Evolutionary conservation across 2,329 filamentous ascomycete species (phyloP).

Genomic region (Pestalotiopsis sp.): DNA sequence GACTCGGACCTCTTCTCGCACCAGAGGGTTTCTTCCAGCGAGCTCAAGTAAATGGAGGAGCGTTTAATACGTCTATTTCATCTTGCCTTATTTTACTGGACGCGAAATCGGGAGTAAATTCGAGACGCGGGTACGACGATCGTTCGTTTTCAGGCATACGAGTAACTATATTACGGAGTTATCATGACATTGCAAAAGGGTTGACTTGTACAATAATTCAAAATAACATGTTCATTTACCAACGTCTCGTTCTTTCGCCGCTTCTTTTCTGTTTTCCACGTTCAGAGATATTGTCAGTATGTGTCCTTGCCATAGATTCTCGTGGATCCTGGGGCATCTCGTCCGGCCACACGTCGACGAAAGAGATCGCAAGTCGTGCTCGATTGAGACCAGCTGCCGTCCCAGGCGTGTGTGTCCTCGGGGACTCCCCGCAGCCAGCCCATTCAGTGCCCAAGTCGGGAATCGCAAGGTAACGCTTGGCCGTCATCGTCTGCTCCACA

Average conservation of each 20-base stretch:
- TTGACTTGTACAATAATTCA: no score
- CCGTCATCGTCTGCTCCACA: not conserved
- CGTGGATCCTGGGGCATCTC: not conserved
- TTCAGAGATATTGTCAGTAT: not conserved
- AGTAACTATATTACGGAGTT: no score
- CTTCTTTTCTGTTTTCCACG: not conserved
- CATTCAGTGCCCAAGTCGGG: not conserved
- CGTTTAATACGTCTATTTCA: not conserved
- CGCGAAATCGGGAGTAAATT: not conserved
- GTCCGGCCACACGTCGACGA: not conserved
- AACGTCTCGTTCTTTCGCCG: no score
- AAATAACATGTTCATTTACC: no score
- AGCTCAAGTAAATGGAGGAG: conserved; percentile 2
- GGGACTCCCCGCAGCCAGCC: not conserved
- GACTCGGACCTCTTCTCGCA: conserved; percentile 16
- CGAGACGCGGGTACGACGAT: not conserved
- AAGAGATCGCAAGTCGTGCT: not conserved
- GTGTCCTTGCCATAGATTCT: not conserved
- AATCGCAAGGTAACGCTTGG: not conserved
- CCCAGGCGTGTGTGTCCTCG: not conserved
- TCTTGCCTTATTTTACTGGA: not conserved
- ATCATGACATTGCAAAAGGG: no score
- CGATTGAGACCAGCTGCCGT: not conserved
- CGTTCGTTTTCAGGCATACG: not conserved
- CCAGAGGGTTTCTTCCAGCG: not conserved